Evolutionary conservation across 805 yeast genomes (phyloP).

Genomic region (Saccharomycopsis fibuligera): DNA sequence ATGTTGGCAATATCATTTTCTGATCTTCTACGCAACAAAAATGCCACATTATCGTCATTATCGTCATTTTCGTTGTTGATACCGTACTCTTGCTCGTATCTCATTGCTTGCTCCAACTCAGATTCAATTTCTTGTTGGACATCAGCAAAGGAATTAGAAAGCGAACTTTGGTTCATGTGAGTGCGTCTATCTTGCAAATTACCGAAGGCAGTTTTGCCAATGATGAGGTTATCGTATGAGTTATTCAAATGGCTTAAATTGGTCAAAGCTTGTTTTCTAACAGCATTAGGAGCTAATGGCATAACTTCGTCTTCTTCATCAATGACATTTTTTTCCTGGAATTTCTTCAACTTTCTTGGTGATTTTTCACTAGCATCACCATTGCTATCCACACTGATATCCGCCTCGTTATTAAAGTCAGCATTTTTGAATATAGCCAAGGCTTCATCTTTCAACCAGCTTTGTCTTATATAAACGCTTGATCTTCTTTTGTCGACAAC

Average conservation of each 20-base stretch:
- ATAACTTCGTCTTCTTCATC: slow-evolving; percentile 4
- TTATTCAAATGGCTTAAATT: not conserved
- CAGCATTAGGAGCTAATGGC: slow-evolving; percentile 1
- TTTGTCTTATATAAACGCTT: slow-evolving; percentile 19
- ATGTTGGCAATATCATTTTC: slow-evolving; percentile 15
- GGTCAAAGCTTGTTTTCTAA: not conserved
- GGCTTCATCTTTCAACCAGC: slow-evolving; percentile 21
- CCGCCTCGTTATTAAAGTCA: not conserved
- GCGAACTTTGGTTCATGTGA: not conserved
- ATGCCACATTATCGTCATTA: not conserved
- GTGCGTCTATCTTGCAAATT: not conserved
- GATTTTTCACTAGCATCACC: not conserved
- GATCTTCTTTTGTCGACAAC: slow-evolving; percentile 11
- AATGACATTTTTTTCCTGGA: not conserved
- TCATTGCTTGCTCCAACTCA: not conserved
- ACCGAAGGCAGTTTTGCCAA: slow-evolving; percentile 5
- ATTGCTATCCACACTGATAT: not conserved
- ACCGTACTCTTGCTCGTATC: too few species aligned
- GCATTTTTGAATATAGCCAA: slow-evolving; percentile 14
- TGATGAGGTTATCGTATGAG: slow-evolving; percentile 3
- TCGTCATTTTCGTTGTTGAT: not conserved
- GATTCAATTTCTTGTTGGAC: slow-evolving; percentile 2
- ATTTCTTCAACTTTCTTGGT: not conserved
- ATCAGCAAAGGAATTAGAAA: not conserved
- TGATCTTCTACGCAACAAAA: slow-evolving; percentile 14